Evolutionary conservation across 305 asterid genomes (phyloP).

Genomic region (Withania somnifera): DNA sequence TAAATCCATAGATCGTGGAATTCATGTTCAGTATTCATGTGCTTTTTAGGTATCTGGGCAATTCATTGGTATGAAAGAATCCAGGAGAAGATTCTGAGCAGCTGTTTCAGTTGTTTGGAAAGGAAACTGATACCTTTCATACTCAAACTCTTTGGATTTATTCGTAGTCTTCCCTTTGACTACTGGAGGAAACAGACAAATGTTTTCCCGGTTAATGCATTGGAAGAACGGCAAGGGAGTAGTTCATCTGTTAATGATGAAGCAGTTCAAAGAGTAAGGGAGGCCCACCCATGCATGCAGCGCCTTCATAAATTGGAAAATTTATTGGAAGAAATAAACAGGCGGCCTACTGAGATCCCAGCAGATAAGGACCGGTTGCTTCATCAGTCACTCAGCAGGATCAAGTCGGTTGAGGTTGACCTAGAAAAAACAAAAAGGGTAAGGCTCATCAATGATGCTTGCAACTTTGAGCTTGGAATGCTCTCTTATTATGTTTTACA

Average conservation of each 20-base stretch:
- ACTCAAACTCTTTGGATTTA: conserved; percentile 23
- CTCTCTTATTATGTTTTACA: neutral
- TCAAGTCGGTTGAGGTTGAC: conserved; percentile 71
- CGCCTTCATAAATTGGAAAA: conserved; percentile 73
- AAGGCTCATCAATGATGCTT: conserved; percentile 6
- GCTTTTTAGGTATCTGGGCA: conserved; percentile 35
- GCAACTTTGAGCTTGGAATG: neutral
- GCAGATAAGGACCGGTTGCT: conserved; percentile 77
- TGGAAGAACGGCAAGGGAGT: conserved; percentile 22
- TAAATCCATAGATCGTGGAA: neutral
- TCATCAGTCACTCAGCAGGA: conserved; percentile 76
- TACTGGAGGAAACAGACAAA: conserved; percentile 42
- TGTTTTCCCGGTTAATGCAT: conserved; percentile 22
- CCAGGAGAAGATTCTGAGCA: conserved; percentile 43
- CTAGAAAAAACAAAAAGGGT: conserved; percentile 92
- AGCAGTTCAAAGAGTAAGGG: conserved; percentile 28
- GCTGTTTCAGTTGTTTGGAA: conserved; percentile 36
- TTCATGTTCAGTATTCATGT: conserved; percentile 5
- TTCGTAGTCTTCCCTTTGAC: conserved; percentile 31
- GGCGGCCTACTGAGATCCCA: conserved; percentile 75
- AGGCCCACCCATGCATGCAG: conserved; percentile 51
- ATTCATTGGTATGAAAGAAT: conserved; percentile 32
- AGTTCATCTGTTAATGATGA: conserved; percentile 14
- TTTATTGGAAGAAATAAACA: conserved; percentile 60
- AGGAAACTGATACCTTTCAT: conserved; percentile 33